Conservation (phyloP, 1,139 yeast genomes). For the Debaryomycetaceae sp. region DNA sequence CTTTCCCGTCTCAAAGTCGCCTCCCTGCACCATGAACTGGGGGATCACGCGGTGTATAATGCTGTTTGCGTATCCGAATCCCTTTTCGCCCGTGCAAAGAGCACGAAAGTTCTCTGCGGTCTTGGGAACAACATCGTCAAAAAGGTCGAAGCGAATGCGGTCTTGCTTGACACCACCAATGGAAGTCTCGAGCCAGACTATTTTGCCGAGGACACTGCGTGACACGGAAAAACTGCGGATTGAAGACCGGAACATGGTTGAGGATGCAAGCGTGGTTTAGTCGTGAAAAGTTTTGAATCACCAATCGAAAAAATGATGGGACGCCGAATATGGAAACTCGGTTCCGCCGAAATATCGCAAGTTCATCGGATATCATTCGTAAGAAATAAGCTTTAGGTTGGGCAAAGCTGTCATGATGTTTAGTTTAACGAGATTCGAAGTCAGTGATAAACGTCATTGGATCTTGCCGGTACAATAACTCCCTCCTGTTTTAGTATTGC, state of each 20-base stretch:
- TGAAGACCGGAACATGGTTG: too few species aligned
- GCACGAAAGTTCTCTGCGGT: slow-evolving; percentile 98
- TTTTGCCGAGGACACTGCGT: slow-evolving; percentile 20
- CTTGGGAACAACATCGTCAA: slow-evolving; percentile 93
- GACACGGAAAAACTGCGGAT: slow-evolving; percentile 23
- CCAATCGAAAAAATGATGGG: not conserved
- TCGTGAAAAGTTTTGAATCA: not conserved
- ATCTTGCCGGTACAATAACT: too few species aligned
- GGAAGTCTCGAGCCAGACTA: slow-evolving; percentile 27
- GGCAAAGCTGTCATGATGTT: too few species aligned
- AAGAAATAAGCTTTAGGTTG: too few species aligned
- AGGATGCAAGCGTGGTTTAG: slow-evolving; percentile 1
- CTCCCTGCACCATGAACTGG: slow-evolving; percentile 35
- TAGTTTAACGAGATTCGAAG: too few species aligned
- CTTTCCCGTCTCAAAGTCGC: slow-evolving; percentile 30
- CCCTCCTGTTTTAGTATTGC: too few species aligned
- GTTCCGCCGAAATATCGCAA: not conserved
- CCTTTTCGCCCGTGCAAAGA: slow-evolving; percentile 93
- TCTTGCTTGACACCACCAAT: slow-evolving; percentile 22
- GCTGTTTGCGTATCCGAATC: slow-evolving; percentile 84
- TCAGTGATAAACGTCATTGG: too few species aligned
- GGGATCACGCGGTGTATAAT: slow-evolving; percentile 37
- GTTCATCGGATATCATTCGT: too few species aligned
- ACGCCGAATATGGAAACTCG: slow-evolving; percentile 1
- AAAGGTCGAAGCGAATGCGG: slow-evolving; percentile 38